Base-by-base conservation (phyloP, 129 eudicot species). In the Helianthus annuus region DNA sequence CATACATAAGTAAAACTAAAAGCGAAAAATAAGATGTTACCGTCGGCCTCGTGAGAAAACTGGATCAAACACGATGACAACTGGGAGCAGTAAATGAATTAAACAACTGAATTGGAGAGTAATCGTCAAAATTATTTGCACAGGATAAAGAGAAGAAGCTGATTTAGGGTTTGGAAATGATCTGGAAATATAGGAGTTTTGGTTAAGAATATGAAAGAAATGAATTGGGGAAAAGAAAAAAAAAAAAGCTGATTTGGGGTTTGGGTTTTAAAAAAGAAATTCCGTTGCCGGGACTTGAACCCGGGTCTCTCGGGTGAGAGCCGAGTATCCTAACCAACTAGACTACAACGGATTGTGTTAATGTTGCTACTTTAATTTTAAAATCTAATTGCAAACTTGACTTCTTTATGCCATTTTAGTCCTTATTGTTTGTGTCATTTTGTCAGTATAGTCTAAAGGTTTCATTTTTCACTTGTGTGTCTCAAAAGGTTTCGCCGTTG, bases 281-380 rank as follows among this genome's bases (percentile, higher is more conserved):
- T 91, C 97, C 96, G 92, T 88, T 91, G 97, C 96, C 92, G 96
- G 92, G 92, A 91, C 87, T 91, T 73, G 96, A 91, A 91, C 96
- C 88, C 97, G 92, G 97, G 95, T 85, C 96, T 88, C 85, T 88
- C 96, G 96, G 90, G 96, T 91, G 97, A 91, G 96, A 91, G 92
- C 97, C 96, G 90, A 88, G 84, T 91, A 91, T 88, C 97, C 97
- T 91, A 32, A 88, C 90, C 97, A 91, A 72, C 96, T 91, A 91
- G 97, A 91, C 96, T 91, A 88, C 97, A 91, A 88, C 92, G 89
- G 92, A 88, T 60, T 49, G 22, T 14, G 7, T n/a, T n/a, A n/a
- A n/a, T n/a, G n/a, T n/a, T 14, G 5, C 22, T 51, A 13, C 5
- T 13, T n/a, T 51, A 13, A 6, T 6, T 6, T 42, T 42, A 7